Conservation (phyloP, 2,329 filamentous ascomycete genomes). For the Claviceps quebecensis region DNA sequence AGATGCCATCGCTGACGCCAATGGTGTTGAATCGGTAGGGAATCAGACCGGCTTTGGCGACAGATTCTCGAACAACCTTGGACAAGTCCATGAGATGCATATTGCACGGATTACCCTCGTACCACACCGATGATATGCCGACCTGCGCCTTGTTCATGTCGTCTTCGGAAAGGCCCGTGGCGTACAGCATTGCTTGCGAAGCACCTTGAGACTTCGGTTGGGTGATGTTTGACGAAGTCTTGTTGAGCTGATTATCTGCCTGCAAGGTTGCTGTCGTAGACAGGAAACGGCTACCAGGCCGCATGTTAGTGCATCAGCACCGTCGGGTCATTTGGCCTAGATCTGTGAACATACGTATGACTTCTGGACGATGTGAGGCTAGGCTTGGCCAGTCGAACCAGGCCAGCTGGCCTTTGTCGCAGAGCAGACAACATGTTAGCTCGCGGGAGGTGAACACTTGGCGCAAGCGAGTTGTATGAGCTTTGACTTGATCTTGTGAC, state of each 20-base stretch:
- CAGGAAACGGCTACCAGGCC: constrained; percentile 30
- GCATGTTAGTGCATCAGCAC: background rate
- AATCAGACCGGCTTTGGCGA: constrained; percentile 59
- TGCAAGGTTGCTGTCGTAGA: constrained; percentile 34
- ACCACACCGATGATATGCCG: constrained; percentile 97
- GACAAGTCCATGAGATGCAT: constrained; percentile 95
- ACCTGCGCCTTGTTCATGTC: constrained; percentile 96
- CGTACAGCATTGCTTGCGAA: constrained; percentile 98
- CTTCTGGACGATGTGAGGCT: constrained; percentile 6
- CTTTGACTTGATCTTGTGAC: background rate
- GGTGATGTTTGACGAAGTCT: constrained; percentile 70
- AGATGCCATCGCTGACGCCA: constrained; percentile 93
- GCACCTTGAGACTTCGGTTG: constrained; percentile 97
- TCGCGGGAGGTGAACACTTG: background rate
- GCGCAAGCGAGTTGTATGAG: background rate
- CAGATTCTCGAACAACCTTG: constrained; percentile 51
- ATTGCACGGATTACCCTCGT: constrained; percentile 95
- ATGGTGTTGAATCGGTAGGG: constrained; percentile 99
- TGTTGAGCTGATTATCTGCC: constrained; percentile 56
- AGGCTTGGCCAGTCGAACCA: constrained; percentile 7
- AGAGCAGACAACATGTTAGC: constrained; percentile 10
- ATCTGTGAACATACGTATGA: constrained; percentile 7
- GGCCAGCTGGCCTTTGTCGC: constrained; percentile 8
- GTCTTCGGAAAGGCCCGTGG: constrained; percentile 70
- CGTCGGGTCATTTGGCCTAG: background rate